Conservation (phyloP, 805 yeast species). For the Barnettozyma wickerhamii region DNA sequence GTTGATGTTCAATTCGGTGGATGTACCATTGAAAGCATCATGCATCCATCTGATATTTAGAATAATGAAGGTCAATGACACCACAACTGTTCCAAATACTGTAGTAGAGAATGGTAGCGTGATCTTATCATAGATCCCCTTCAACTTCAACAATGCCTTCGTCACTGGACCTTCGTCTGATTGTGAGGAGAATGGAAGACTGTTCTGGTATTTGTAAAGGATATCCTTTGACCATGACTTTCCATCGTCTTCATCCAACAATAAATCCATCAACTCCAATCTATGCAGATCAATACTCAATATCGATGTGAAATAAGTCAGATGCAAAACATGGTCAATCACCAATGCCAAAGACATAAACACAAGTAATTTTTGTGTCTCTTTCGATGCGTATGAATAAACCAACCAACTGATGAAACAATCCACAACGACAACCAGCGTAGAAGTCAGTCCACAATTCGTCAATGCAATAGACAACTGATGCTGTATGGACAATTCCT, state of each 20-base stretch:
- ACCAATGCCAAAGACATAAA: constrained; percentile 46
- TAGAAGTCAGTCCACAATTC: constrained; percentile 34
- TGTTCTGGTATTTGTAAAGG: not conserved
- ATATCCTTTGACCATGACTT: constrained; percentile 8
- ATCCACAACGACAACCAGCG: constrained; percentile 31
- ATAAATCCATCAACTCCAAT: constrained; percentile 53
- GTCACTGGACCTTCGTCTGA: not conserved
- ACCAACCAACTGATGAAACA: constrained; percentile 24
- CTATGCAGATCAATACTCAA: constrained; percentile 64
- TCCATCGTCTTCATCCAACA: constrained; percentile 17
- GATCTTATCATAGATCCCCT: constrained; percentile 22
- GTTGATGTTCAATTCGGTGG: not conserved
- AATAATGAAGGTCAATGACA: constrained; percentile 25
- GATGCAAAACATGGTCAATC: constrained; percentile 56
- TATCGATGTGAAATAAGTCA: constrained; percentile 62
- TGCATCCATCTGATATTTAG: constrained; percentile 33
- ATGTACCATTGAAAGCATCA: constrained; percentile 9
- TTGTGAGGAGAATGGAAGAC: not conserved
- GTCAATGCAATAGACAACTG: constrained; percentile 35
- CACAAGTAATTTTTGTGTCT: constrained; percentile 37
- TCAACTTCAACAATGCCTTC: constrained; percentile 3
- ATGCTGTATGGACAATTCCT: constrained; percentile 36
- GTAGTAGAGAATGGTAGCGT: constrained; percentile 34
- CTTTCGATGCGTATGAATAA: constrained; percentile 28
- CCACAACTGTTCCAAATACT: constrained; percentile 27